Evolutionary conservation across 805 yeast genomes (phyloP).

Genomic region (Alloascoidea hylecoeti): DNA sequence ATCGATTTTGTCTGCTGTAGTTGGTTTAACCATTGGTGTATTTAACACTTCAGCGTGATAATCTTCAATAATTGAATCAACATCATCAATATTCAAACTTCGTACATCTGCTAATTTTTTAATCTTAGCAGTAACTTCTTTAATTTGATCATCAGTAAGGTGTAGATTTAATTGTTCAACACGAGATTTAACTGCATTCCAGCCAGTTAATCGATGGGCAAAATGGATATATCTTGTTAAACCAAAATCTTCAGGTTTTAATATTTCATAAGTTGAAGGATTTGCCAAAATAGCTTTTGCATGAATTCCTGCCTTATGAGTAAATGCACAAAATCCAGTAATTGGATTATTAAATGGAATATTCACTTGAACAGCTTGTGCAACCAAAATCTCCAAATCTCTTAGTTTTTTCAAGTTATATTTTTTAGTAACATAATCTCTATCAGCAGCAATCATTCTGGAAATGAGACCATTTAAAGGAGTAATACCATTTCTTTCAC

Average conservation of each 20-base stretch:
- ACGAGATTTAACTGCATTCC: slow-evolving; percentile 85
- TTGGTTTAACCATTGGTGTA: slow-evolving; percentile 1
- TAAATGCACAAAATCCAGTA: slow-evolving; percentile 84
- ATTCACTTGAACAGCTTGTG: slow-evolving; percentile 76
- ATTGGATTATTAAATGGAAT: slow-evolving; percentile 81
- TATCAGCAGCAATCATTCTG: slow-evolving; percentile 79
- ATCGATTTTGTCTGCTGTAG: slow-evolving; percentile 1
- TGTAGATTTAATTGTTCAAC: slow-evolving; percentile 73
- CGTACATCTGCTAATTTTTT: slow-evolving; percentile 74
- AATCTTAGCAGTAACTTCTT: slow-evolving; percentile 68
- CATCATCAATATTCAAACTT: slow-evolving; percentile 73
- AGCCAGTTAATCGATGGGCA: slow-evolving; percentile 78
- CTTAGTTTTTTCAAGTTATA: slow-evolving; percentile 70
- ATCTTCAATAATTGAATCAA: slow-evolving; percentile 72
- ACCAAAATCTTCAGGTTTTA: slow-evolving; percentile 73
- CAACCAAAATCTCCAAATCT: slow-evolving; percentile 72
- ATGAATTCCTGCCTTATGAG: slow-evolving; percentile 84
- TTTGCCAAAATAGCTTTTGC: slow-evolving; percentile 81
- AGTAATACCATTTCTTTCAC: slow-evolving; percentile 82
- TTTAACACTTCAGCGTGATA: slow-evolving; percentile 55
- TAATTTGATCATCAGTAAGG: slow-evolving; percentile 64
- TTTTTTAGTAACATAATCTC: slow-evolving; percentile 69
- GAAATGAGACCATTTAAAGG: slow-evolving; percentile 85
- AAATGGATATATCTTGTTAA: slow-evolving; percentile 74
- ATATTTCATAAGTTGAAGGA: slow-evolving; percentile 76